phyloP scores from a whole-genome alignment of 345 rosid genomes.

The Hypericum perforatum region DNA sequence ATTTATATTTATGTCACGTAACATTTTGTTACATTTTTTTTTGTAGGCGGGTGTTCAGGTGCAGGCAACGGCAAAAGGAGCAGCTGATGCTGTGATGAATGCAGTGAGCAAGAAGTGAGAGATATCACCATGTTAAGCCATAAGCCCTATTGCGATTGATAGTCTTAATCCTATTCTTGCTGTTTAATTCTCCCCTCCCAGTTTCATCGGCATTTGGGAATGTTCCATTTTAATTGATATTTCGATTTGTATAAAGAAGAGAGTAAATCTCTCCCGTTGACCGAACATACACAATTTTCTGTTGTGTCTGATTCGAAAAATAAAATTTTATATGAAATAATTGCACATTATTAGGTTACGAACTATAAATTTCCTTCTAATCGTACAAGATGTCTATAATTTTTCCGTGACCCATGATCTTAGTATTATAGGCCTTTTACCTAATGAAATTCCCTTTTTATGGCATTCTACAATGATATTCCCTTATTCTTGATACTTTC shows the following conservation, averaged over 20 bases:
- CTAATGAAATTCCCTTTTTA: no score
- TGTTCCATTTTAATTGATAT: neutral
- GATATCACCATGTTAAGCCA: conserved; percentile 6
- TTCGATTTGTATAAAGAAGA: conserved; percentile 9
- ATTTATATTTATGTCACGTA: neutral
- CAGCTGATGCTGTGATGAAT: conserved; percentile 52
- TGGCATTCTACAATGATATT: no score
- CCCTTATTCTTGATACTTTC: no score
- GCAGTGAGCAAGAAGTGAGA: conserved; percentile 24
- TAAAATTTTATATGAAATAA: conserved; percentile 3
- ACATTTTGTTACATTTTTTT: neutral
- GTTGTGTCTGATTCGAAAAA: neutral
- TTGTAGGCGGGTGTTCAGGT: conserved; percentile 53
- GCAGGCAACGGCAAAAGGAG: conserved; percentile 46
- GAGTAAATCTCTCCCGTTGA: neutral
- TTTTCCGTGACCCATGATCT: no score
- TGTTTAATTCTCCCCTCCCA: neutral
- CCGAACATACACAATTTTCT: neutral
- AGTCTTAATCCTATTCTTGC: neutral
- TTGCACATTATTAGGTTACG: no score
- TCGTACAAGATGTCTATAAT: no score
- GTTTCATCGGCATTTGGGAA: no score
- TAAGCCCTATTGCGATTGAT: neutral
- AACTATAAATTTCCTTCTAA: no score
- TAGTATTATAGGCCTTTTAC: no score